A percentile compares a stretch with the other conserved stretches of the same genome.
These are phyloP conservation scores for Paxillus involutus DNA, from an alignment of 768 basidiomycete species.

Conservation along the genomic window DNA sequence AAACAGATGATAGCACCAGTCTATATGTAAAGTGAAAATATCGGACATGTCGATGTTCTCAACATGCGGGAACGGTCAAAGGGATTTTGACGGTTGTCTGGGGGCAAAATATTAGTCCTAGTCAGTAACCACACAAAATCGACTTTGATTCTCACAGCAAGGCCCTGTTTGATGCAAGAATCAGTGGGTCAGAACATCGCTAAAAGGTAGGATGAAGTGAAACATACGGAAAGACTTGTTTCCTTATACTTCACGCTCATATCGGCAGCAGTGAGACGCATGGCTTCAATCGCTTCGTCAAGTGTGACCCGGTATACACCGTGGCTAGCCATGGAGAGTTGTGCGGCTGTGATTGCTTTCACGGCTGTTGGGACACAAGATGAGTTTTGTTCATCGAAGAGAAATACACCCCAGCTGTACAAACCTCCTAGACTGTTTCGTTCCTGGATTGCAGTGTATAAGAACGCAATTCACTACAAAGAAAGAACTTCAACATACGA, in stretches of 20 bases:
- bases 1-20: neutral
- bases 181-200: neutral
- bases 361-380: conserved; percentile 54
- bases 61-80: conserved; percentile 82
- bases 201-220: neutral
- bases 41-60: conserved; percentile 3
- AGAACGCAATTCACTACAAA: conserved; percentile 2
- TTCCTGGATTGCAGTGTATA: conserved; percentile 44
- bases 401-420: conserved; percentile 9
- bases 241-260: conserved; percentile 97
- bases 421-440: conserved; percentile 84
- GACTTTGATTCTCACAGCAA: conserved; percentile 46
- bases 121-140: conserved; percentile 6
- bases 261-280: conserved; percentile 89
- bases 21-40: neutral
- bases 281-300: conserved; percentile 95
- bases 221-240: conserved; percentile 82
- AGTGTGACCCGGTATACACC: conserved; percentile 85
- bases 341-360: conserved; percentile 91
- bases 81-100: conserved; percentile 83
- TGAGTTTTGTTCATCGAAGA: conserved; percentile 1
- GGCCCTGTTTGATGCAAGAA: conserved; percentile 38
- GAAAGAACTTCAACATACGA: conserved; percentile 45
- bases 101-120: conserved; percentile 11
- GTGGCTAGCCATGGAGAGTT: conserved; percentile 90